phyloP scores from a whole-genome alignment of 768 basidiomycete genomes.

The Ramaria rubella region DNA sequence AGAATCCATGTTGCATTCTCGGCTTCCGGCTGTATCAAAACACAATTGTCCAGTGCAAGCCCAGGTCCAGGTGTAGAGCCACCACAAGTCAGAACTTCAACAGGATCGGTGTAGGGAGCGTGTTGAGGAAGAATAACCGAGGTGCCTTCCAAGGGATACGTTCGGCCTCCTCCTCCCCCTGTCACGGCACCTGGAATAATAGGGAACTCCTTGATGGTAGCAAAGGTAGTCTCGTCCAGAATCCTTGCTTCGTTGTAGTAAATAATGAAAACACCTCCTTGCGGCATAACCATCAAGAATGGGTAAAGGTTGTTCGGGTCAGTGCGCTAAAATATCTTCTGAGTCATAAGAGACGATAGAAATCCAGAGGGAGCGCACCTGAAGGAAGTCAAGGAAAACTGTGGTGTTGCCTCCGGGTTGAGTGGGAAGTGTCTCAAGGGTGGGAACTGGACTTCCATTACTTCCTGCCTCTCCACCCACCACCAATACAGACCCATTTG shows the following conservation, averaged over 20 bases:
- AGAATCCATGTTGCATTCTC: conserved; percentile 57
- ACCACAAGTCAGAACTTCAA: conserved; percentile 15
- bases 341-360: background rate
- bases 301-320: conserved; percentile 81
- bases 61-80: conserved; percentile 15
- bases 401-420: conserved; percentile 57
- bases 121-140: conserved; percentile 36
- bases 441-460: conserved; percentile 60
- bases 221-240: conserved; percentile 58
- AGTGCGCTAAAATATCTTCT: conserved; percentile 37
- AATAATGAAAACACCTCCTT: conserved; percentile 62
- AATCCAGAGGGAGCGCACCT: background rate
- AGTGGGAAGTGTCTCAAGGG: conserved; percentile 63
- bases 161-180: conserved; percentile 15
- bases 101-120: conserved; percentile 53
- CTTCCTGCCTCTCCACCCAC: conserved; percentile 71
- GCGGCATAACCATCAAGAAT: conserved; percentile 66
- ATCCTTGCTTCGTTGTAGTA: conserved; percentile 82
- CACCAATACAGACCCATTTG: conserved; percentile 69
- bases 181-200: conserved; percentile 44
- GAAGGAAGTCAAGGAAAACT: conserved; percentile 56
- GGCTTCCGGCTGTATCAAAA: conserved; percentile 60
- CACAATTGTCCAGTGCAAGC: conserved; percentile 35
- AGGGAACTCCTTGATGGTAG: conserved; percentile 36
- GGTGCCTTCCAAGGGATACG: conserved; percentile 18